Conservation (phyloP, 2,329 filamentous ascomycete genomes). For the Diaporthe sp. region DNA sequence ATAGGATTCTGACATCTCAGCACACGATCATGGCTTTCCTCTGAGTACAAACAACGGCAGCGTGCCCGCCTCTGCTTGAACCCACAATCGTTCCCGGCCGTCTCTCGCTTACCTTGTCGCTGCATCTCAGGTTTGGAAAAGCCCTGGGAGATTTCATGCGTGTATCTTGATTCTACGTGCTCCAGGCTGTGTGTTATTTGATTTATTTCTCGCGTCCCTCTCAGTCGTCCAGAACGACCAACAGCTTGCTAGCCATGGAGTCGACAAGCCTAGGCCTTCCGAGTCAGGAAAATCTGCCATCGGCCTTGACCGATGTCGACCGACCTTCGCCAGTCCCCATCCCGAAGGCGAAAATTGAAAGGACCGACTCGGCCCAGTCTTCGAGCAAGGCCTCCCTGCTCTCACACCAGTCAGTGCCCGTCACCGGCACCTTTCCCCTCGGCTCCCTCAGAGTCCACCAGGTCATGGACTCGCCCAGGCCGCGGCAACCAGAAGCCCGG, state of each 20-base stretch:
- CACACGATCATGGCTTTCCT: not conserved
- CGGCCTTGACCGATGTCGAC: conserved; percentile 16
- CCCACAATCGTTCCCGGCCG: not conserved
- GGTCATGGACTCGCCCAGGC: conserved; percentile 47
- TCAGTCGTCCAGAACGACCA: not conserved
- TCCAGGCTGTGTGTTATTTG: not conserved
- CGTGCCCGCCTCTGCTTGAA: not conserved
- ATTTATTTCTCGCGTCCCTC: not conserved
- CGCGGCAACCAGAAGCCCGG: conserved; percentile 36
- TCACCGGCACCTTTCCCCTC: conserved; percentile 57
- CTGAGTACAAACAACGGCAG: conserved; percentile 16
- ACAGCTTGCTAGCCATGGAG: not conserved
- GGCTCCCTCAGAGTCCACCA: conserved; percentile 59
- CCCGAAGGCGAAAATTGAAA: conserved; percentile 46
- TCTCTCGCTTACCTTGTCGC: not conserved
- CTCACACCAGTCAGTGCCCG: conserved; percentile 56
- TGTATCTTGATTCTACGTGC: not conserved
- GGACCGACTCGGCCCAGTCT: conserved; percentile 54
- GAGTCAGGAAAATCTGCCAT: conserved; percentile 30
- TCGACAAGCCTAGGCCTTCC: conserved; percentile 25
- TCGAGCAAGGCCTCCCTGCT: conserved; percentile 42
- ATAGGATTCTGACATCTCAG: not conserved
- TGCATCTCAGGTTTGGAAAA: not conserved
- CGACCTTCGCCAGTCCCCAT: conserved; percentile 13
- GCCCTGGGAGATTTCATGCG: not conserved